A percentile compares a stretch with the other conserved stretches of the same genome.
Evolutionary conservation across 2,329 filamentous ascomycete genomes (phyloP).

Genomic region (Nannizzia gypsea): DNA sequence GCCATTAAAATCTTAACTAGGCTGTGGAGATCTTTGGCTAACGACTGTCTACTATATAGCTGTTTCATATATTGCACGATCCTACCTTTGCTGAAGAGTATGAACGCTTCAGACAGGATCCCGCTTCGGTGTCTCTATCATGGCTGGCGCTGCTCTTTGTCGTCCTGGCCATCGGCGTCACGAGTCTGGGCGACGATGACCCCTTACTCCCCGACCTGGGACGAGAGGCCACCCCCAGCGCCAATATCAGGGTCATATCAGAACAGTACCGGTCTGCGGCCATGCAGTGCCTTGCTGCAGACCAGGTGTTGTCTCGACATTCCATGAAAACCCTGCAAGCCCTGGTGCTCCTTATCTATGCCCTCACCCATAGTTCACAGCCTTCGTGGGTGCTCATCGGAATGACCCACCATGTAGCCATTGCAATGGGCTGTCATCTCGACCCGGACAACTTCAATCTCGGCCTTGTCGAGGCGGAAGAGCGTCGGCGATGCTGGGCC

Average conservation of each 20-base stretch:
- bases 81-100: constrained; percentile 32
- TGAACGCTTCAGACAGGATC: constrained; percentile 26
- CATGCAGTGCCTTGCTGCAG: constrained; percentile 29
- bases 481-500: constrained; percentile 31
- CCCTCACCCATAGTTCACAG: constrained; percentile 26
- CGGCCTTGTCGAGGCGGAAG: constrained; percentile 27
- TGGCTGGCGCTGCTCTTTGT: constrained; percentile 32
- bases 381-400: constrained; percentile 32
- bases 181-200: constrained; percentile 27
- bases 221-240: constrained; percentile 25
- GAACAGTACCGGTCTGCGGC: constrained; percentile 28
- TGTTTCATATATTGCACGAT: constrained; percentile 34
- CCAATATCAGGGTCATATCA: constrained; percentile 28
- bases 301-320: constrained; percentile 29
- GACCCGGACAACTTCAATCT: constrained; percentile 29
- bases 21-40: not conserved
- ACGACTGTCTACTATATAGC: constrained; percentile 9
- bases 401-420: constrained; percentile 30
- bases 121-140: constrained; percentile 25
- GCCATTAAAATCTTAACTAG: not conserved
- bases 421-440: constrained; percentile 33
- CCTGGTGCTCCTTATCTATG: constrained; percentile 31
- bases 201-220: constrained; percentile 28
- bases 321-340: constrained; percentile 32
- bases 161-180: constrained; percentile 30